Evolutionary conservation across 345 rosid species (phyloP).

Genomic region (Eucalyptus marginata): DNA sequence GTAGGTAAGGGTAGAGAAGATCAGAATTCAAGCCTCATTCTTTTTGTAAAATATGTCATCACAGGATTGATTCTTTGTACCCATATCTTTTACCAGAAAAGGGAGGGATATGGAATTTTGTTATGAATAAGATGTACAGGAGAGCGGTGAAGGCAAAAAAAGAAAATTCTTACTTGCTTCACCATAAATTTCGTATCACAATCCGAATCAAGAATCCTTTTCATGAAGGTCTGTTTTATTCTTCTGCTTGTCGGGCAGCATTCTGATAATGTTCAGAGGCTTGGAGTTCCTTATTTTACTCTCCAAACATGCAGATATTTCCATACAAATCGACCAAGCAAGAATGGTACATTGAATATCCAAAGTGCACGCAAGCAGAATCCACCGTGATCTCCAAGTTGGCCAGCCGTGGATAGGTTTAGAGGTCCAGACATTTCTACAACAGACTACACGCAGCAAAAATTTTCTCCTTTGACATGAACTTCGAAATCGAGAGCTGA

Average conservation of each 20-base stretch:
- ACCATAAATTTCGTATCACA: not conserved
- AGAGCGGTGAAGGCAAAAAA: conserved; percentile 1
- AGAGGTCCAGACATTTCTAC: not conserved
- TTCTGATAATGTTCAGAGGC: not conserved
- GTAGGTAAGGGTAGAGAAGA: not conserved
- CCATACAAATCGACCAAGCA: not conserved
- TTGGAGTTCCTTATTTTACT: not conserved
- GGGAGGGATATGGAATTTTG: not conserved
- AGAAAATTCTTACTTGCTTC: not conserved
- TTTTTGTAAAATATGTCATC: not conserved
- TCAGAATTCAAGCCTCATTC: not conserved
- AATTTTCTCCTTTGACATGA: not conserved
- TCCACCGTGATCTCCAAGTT: not conserved
- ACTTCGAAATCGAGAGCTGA: not conserved
- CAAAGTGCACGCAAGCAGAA: not conserved
- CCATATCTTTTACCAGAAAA: not conserved
- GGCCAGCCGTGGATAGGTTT: not conserved
- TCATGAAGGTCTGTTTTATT: not conserved
- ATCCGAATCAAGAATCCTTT: not conserved
- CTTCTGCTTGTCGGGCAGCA: not conserved
- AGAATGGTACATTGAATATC: not conserved
- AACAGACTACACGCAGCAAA: not conserved
- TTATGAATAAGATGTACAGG: not conserved
- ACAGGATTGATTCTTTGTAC: not conserved
- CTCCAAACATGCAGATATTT: not conserved